A percentile compares a stretch with the other conserved stretches of the same genome.
Evolutionary conservation across 2,329 filamentous ascomycete species (phyloP).

Genomic region (Exophiala bonariae): DNA sequence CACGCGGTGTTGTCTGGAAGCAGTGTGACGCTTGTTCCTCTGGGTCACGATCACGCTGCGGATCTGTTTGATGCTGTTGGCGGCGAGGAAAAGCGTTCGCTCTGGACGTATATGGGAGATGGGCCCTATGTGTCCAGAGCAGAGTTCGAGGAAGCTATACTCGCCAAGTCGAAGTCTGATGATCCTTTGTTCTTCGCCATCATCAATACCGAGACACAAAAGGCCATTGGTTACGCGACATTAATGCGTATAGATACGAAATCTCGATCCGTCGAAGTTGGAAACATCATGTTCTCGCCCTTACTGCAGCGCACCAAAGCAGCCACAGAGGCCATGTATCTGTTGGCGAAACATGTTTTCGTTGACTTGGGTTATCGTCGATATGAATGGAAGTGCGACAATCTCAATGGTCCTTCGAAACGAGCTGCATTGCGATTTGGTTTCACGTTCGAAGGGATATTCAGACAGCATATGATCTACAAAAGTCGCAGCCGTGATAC

Average conservation of each 20-base stretch:
- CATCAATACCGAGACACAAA: slow-evolving; percentile 35
- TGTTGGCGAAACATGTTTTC: slow-evolving; percentile 57
- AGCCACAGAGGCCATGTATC: slow-evolving; percentile 59
- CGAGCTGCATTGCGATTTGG: slow-evolving; percentile 59
- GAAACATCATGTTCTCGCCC: slow-evolving; percentile 54
- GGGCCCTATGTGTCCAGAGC: slow-evolving; percentile 36
- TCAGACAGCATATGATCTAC: slow-evolving; percentile 62
- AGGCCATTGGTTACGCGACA: slow-evolving; percentile 43
- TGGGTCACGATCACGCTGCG: slow-evolving; percentile 31
- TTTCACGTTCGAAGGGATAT: slow-evolving; percentile 60
- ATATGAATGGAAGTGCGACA: slow-evolving; percentile 66
- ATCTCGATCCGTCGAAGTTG: slow-evolving; percentile 58
- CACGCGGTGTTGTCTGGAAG: slow-evolving; percentile 25
- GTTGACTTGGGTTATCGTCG: slow-evolving; percentile 55
- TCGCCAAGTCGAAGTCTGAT: slow-evolving; percentile 26
- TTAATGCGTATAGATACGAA: slow-evolving; percentile 49
- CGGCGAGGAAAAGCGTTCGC: slow-evolving; percentile 25
- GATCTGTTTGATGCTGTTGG: slow-evolving; percentile 33
- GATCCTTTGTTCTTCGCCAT: slow-evolving; percentile 49
- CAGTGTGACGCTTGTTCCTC: slow-evolving; percentile 32
- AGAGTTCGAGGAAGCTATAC: slow-evolving; percentile 33
- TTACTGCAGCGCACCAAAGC: slow-evolving; percentile 54
- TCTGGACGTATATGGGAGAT: slow-evolving; percentile 46
- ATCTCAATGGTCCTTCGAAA: slow-evolving; percentile 55
- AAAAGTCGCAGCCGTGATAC: slow-evolving; percentile 61